phyloP scores from a whole-genome alignment of 257 asterid species.

The Solanum tacnaense region DNA sequence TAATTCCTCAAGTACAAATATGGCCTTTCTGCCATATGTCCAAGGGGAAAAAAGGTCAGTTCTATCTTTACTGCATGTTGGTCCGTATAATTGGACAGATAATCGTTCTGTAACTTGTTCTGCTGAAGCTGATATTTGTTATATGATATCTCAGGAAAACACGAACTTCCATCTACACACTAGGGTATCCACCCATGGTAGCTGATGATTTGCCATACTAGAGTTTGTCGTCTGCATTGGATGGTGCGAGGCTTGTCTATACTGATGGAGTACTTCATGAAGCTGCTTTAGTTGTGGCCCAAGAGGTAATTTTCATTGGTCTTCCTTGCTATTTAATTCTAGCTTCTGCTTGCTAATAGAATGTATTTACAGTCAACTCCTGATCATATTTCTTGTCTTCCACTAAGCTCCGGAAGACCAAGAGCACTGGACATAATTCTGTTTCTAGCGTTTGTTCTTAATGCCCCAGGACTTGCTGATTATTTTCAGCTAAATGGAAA shows the following conservation, averaged over 20 bases:
- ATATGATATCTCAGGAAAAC: constrained; percentile 55
- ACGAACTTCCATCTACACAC: constrained; percentile 88
- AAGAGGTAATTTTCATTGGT: constrained; percentile 46
- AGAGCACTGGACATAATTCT: not conserved
- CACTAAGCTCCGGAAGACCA: not conserved
- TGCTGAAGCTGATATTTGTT: not conserved
- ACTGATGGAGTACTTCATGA: constrained; percentile 72
- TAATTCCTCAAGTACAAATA: not conserved
- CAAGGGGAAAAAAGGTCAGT: not conserved
- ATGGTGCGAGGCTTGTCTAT: constrained; percentile 59
- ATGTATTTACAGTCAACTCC: not conserved
- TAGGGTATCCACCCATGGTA: constrained; percentile 80
- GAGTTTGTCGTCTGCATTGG: constrained; percentile 47
- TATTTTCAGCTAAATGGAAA: not conserved
- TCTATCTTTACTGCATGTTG: not conserved
- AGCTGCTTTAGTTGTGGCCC: constrained; percentile 65
- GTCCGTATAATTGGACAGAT: not conserved
- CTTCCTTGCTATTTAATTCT: not conserved
- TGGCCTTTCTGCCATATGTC: not conserved
- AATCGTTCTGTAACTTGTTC: not conserved
- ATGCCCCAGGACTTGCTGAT: not conserved
- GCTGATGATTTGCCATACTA: constrained; percentile 62
- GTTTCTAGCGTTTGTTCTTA: too few species aligned
- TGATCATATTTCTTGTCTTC: not conserved
- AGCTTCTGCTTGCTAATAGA: not conserved